Evolutionary conservation across 164 flowering plant species (phyloP).

Genomic region (Vitis rupestris): DNA sequence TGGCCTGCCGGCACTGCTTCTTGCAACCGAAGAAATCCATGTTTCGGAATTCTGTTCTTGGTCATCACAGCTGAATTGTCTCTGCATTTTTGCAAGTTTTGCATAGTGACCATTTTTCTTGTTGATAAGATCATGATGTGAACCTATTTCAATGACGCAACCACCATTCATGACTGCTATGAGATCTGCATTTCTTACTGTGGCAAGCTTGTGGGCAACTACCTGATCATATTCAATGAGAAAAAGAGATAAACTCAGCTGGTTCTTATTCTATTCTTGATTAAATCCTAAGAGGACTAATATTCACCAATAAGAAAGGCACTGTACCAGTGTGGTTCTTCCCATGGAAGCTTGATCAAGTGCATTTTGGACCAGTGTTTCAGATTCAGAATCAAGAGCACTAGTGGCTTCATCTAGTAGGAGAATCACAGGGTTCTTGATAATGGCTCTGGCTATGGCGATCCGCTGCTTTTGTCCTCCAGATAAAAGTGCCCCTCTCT

Average conservation of each 20-base stretch:
- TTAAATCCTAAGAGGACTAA: neutral
- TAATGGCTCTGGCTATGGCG: conserved; percentile 86
- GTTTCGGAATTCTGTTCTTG: conserved; percentile 36
- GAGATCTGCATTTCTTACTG: conserved; percentile 68
- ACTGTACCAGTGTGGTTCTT: conserved; percentile 78
- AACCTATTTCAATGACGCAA: conserved; percentile 58
- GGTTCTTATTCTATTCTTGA: too few species aligned
- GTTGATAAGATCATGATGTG: conserved; percentile 64
- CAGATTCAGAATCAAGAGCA: conserved; percentile 92
- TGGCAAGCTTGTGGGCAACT: conserved; percentile 86
- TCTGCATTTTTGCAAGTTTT: conserved; percentile 65
- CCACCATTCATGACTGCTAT: conserved; percentile 75
- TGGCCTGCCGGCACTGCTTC: conserved; percentile 52
- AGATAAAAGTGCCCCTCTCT: conserved; percentile 74
- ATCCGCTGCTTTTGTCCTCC: conserved; percentile 96
- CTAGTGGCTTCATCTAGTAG: conserved; percentile 96
- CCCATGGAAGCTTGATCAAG: conserved; percentile 92
- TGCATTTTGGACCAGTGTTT: conserved; percentile 76
- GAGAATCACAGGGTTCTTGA: conserved; percentile 76
- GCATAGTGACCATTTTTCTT: conserved; percentile 65
- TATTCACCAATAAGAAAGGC: neutral
- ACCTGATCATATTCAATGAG: conserved; percentile 44
- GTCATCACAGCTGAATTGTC: conserved; percentile 56
- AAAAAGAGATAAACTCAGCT: neutral
- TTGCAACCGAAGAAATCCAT: conserved; percentile 35